phyloP scores from a whole-genome alignment of 192 early-diverging fungal species.

The Cladochytrium replicatum region DNA sequence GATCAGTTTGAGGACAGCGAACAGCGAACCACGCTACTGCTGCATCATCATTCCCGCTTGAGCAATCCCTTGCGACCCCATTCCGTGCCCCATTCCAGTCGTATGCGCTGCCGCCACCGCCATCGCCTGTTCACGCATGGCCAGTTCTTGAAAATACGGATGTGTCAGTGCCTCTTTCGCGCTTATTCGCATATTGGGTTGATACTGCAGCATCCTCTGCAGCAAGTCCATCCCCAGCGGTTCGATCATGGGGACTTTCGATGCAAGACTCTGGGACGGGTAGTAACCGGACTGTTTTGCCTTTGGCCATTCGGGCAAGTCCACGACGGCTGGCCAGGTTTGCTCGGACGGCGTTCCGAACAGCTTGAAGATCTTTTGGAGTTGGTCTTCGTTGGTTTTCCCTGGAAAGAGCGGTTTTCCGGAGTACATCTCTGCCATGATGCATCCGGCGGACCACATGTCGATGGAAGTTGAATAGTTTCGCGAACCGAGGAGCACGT shows the following conservation, averaged over 20 bases:
- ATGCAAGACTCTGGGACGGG: constrained; percentile 55
- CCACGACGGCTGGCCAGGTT: constrained; percentile 75
- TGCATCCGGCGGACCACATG: constrained; percentile 97
- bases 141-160: constrained; percentile 55
- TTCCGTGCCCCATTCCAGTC: too few species aligned
- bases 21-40: too few species aligned
- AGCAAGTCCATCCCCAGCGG: constrained; percentile 71
- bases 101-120: too few species aligned
- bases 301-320: constrained; percentile 79
- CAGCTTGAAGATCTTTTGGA: constrained; percentile 84
- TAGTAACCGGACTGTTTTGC: constrained; percentile 70
- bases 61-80: too few species aligned
- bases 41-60: too few species aligned
- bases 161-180: constrained; percentile 65
- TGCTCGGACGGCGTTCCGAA: constrained; percentile 59
- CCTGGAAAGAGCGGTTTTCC: constrained; percentile 94
- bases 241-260: constrained; percentile 74
- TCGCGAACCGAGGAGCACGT: constrained; percentile 88
- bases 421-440: constrained; percentile 74
- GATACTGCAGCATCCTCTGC: constrained; percentile 62
- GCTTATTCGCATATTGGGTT: constrained; percentile 65
- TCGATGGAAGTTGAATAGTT: constrained; percentile 94
- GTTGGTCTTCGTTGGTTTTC: constrained; percentile 79
- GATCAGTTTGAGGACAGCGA: too few species aligned
- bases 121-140: too few species aligned